Conservation (phyloP, 2,329 filamentous ascomycete species). For the Neonectria punicea region DNA sequence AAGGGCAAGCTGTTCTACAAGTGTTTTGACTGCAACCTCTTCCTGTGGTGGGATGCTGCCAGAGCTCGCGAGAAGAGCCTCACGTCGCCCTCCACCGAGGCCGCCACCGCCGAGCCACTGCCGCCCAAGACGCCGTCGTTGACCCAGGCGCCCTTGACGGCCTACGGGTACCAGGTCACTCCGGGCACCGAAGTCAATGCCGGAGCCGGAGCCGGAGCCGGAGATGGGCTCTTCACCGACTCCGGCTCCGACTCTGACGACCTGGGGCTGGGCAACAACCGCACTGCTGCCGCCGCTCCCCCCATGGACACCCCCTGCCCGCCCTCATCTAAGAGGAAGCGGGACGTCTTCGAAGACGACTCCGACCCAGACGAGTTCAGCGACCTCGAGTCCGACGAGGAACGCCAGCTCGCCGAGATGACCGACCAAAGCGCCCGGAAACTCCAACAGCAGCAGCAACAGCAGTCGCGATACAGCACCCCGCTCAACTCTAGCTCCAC, state of each 20-base stretch:
- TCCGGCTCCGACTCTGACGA: slow-evolving; percentile 28
- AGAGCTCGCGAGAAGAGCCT: slow-evolving; percentile 43
- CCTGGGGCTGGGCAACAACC: slow-evolving; percentile 14
- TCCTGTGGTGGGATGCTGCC: slow-evolving; percentile 57
- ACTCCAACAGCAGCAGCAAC: neutral
- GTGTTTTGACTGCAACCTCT: slow-evolving; percentile 57
- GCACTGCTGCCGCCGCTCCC: neutral
- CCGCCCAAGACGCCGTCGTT: slow-evolving; percentile 42
- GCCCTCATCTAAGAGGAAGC: slow-evolving; percentile 45
- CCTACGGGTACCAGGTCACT: slow-evolving; percentile 42
- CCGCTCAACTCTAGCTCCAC: slow-evolving; percentile 39
- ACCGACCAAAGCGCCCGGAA: slow-evolving; percentile 50
- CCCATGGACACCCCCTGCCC: slow-evolving; percentile 33
- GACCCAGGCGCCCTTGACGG: slow-evolving; percentile 44
- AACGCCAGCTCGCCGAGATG: slow-evolving; percentile 49
- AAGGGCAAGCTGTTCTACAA: slow-evolving; percentile 56
- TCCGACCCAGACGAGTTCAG: slow-evolving; percentile 42
- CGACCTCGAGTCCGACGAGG: slow-evolving; percentile 53
- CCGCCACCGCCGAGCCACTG: slow-evolving; percentile 22
- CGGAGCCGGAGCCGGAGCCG: neutral
- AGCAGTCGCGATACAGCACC: slow-evolving; percentile 36
- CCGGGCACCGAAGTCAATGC: neutral
- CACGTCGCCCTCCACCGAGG: slow-evolving; percentile 12
- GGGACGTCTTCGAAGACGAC: slow-evolving; percentile 41
- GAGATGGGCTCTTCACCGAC: slow-evolving; percentile 13